phyloP scores from a whole-genome alignment of 164 flowering plant genomes.

The Pachysandra terminalis region DNA sequence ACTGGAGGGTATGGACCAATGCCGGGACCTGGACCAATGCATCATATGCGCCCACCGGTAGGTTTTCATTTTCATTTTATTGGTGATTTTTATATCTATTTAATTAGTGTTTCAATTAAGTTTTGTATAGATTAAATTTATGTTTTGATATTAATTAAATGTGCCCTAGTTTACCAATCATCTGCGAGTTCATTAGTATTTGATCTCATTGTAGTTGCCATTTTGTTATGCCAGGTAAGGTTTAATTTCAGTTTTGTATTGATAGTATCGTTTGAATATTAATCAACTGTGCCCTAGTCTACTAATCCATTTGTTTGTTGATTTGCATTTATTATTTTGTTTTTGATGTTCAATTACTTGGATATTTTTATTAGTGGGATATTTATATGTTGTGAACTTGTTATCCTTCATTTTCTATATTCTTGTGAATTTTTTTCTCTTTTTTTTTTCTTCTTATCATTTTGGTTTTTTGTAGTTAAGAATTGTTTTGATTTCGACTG shows the following conservation, averaged over 20 bases:
- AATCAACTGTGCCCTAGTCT: neutral
- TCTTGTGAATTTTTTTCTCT: no score
- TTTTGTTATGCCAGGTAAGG: neutral
- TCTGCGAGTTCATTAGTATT: no score
- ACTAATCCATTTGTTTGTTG: neutral
- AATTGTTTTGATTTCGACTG: neutral
- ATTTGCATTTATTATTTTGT: neutral
- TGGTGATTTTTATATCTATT: neutral
- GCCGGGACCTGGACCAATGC: neutral
- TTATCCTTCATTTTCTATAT: no score
- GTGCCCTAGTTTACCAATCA: neutral
- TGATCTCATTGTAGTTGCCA: neutral
- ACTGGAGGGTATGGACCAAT: slow-evolving; percentile 13
- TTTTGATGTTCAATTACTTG: neutral
- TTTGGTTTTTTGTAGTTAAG: neutral
- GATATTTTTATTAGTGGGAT: no score
- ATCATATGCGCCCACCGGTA: slow-evolving; percentile 12
- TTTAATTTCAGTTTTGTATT: neutral
- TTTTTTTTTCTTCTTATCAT: no score
- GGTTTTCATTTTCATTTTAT: neutral
- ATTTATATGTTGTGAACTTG: no score
- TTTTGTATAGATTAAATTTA: neutral
- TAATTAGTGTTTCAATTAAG: neutral
- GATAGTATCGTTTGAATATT: neutral
- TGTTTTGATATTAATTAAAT: no score